phyloP scores from a whole-genome alignment of 257 asterid species.

The Coffea eugenioides region DNA sequence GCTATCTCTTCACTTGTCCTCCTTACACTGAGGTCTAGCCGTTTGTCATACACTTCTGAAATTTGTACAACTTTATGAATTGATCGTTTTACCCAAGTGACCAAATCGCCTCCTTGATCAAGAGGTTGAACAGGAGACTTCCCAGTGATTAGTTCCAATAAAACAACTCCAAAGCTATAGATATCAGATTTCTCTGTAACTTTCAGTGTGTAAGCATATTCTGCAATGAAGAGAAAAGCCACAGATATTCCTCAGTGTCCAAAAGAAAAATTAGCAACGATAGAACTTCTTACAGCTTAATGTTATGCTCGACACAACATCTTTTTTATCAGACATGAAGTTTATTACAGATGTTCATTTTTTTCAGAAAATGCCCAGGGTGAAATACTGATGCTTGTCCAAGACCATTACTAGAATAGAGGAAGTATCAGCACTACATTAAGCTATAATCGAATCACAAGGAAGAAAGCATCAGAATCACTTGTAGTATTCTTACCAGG shows the following conservation, averaged over 20 bases:
- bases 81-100: constrained; percentile 62
- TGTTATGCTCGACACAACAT: not conserved
- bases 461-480: not conserved
- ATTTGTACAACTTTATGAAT: constrained; percentile 36
- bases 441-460: not conserved
- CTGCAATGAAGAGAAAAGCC: constrained; percentile 34
- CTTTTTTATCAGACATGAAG: not conserved
- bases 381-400: not conserved
- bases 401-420: not conserved
- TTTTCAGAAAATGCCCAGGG: not conserved
- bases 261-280: not conserved
- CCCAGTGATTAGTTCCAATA: constrained; percentile 73
- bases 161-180: constrained; percentile 83
- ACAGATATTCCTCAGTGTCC: not conserved
- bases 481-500: constrained; percentile 54
- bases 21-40: constrained; percentile 51
- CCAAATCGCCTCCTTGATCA: constrained; percentile 86
- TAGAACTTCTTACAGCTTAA: not conserved
- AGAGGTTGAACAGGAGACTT: constrained; percentile 80
- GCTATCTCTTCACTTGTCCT: constrained; percentile 67
- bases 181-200: constrained; percentile 89
- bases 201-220: constrained; percentile 92
- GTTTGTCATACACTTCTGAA: constrained; percentile 56
- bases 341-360: too few relatives aligned
- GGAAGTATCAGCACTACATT: not conserved